phyloP scores from a whole-genome alignment of 305 asterid genomes.

The Nicotiana rustica region DNA sequence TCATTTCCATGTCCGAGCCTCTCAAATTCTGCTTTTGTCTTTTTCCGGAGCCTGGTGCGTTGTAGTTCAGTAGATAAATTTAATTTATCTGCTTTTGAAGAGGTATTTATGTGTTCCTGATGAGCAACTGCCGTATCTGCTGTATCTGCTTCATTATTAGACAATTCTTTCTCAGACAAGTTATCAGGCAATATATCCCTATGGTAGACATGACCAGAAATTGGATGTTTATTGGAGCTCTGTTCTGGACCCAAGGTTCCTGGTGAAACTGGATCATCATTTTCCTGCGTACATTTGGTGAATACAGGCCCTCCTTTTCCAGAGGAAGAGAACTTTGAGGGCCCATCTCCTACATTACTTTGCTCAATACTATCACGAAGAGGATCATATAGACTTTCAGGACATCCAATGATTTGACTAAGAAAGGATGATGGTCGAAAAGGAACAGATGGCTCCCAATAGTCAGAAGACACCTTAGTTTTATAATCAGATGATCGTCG shows the following conservation, averaged over 20 bases:
- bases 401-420: conserved; percentile 59
- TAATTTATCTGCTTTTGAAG: conserved; percentile 47
- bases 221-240: conserved; percentile 40
- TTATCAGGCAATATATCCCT: conserved; percentile 29
- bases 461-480: conserved; percentile 46
- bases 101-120: conserved; percentile 38
- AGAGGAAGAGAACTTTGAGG: conserved; percentile 49
- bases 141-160: conserved; percentile 34
- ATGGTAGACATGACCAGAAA: conserved; percentile 38
- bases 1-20: conserved; percentile 48
- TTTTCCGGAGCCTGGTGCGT: conserved; percentile 46
- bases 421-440: conserved; percentile 74
- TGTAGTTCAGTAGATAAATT: conserved; percentile 47
- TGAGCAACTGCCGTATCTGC: conserved; percentile 37
- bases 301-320: conserved; percentile 63
- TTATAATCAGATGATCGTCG: conserved; percentile 41
- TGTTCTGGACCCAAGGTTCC: conserved; percentile 43
- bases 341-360: conserved; percentile 45
- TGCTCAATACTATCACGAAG: conserved; percentile 54
- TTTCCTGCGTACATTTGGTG: conserved; percentile 49
- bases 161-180: conserved; percentile 35
- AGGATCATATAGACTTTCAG: conserved; percentile 60
- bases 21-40: conserved; percentile 48
- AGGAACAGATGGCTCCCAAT: conserved; percentile 90
- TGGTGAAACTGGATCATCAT: conserved; percentile 38